Percentiles rank a stretch among this genome's conserved stretches.
Conservation (phyloP, 176 grass and related monocot species). For the Eleusine indica region DNA sequence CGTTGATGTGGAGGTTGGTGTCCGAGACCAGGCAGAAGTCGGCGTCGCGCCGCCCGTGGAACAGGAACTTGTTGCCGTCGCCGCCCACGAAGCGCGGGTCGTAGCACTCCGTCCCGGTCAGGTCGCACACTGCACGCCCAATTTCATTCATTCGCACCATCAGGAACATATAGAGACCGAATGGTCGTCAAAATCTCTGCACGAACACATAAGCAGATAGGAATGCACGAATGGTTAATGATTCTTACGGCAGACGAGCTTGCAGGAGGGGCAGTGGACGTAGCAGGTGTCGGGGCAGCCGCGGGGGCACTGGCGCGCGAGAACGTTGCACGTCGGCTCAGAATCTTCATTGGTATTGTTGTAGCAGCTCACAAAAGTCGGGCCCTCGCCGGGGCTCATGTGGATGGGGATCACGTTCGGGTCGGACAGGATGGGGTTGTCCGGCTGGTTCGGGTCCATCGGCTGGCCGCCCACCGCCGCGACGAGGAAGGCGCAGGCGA, state of each 20-base stretch:
- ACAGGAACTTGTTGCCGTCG: conserved; percentile 59
- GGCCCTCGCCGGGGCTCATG: conserved; percentile 30
- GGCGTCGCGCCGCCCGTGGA: conserved; percentile 53
- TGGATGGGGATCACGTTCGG: conserved; percentile 36
- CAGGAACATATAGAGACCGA: neutral
- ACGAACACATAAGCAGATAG: neutral
- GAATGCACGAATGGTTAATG: neutral
- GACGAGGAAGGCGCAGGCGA: conserved; percentile 6
- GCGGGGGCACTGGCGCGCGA: conserved; percentile 24
- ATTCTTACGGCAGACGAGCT: conserved; percentile 60
- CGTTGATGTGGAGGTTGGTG: conserved; percentile 76
- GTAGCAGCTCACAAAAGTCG: conserved; percentile 48
- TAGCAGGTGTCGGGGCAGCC: conserved; percentile 53
- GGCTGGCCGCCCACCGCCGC: conserved; percentile 25
- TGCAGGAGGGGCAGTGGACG: conserved; percentile 58
- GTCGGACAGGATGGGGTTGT: conserved; percentile 5
- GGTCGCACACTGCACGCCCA: conserved; percentile 43
- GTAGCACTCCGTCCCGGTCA: conserved; percentile 48
- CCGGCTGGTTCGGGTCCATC: neutral
- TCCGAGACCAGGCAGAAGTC: conserved; percentile 83
- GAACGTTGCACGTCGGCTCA: neutral
- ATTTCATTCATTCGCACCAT: neutral
- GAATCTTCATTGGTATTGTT: neutral
- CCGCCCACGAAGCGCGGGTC: conserved; percentile 62
- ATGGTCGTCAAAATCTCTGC: conserved; percentile 22